phyloP scores from a whole-genome alignment of 164 flowering plant species.

The Kalanchoe fedtschenkoi region DNA sequence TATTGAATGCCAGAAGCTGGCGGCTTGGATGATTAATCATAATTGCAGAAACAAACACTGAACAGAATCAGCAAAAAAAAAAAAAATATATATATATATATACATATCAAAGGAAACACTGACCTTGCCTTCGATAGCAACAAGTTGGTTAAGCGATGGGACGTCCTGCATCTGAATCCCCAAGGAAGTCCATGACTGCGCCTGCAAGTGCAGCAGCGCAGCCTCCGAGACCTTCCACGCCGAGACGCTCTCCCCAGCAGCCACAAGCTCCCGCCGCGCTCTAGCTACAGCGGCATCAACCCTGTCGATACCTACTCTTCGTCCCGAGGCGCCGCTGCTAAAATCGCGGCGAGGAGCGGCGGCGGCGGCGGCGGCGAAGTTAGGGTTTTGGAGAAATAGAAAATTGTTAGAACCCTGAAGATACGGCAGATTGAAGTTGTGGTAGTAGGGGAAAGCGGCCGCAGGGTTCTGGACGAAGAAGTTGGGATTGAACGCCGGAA shows the following conservation, averaged over 20 bases:
- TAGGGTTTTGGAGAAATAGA: conserved; percentile 12
- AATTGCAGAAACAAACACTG: too few relatives aligned
- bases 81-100: too few relatives aligned
- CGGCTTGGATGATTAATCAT: neutral
- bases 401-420: neutral
- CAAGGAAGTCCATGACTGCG: conserved; percentile 55
- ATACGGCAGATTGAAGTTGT: conserved; percentile 5
- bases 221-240: conserved; percentile 50
- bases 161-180: conserved; percentile 63
- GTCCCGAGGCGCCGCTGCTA: conserved; percentile 5
- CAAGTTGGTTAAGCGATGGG: conserved; percentile 49
- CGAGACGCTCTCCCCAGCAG: conserved; percentile 45
- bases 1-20: neutral
- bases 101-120: neutral
- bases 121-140: conserved; percentile 67
- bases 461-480: neutral
- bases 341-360: neutral
- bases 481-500: neutral
- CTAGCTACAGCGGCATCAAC: conserved; percentile 35
- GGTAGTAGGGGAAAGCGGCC: conserved; percentile 1
- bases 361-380: neutral
- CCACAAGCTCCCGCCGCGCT: conserved; percentile 32
- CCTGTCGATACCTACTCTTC: conserved; percentile 19
- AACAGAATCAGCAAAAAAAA: too few relatives aligned
- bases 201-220: conserved; percentile 33